Base-by-base conservation (phyloP, 305 asterid species). In the Rubia balearica region DNA sequence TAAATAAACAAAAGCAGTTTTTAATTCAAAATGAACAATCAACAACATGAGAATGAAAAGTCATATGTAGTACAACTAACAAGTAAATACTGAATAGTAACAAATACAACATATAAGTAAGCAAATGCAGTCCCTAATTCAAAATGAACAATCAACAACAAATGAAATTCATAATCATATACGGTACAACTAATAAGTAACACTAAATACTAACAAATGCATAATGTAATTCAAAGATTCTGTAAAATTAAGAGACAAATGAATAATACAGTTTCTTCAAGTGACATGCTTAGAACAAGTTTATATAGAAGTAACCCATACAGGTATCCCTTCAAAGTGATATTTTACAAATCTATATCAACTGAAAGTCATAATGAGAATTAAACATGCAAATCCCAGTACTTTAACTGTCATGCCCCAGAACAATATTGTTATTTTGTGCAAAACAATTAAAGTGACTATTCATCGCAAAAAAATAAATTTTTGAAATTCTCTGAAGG, bases 181-280 rank as follows among this genome's bases (percentile, higher is more conserved):
- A 3, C 36, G 2, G 36, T 30, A 30, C 36, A 30, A 30, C 36
- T 30, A 30, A 30, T 30, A 30, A 30, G 36, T 30, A 30, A 30
- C 36, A 30, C 36, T 2, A 3, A 30, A 30, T 30, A 2, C 4
- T 30, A 30, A 30, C 36, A 30, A 30, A 30, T 30, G 36, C 36
- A 30, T 2, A 3, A 30, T 30, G 4, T 30, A 30, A 30, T 30
- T 30, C 36, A 30, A 75, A 85, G 79, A 81, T 79, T 78, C 96
- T 91, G 93, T 74, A 80, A 64, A 48, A 57, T 69, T 62, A 67
- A 43, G 70, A 63, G 22, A 69, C 4, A 41, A 19, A 62, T 2
- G 36, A 45, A 38, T 60, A 65, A 40, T 65, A 14, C 11, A 22
- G 53, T 7, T 22, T 16, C 2, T 62, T 36, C 0, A 51, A 8